These are phyloP conservation scores for Pseudopyrenochaeta lycopersici DNA, from an alignment of 2,329 filamentous ascomycete species.

Conservation along the genomic window DNA sequence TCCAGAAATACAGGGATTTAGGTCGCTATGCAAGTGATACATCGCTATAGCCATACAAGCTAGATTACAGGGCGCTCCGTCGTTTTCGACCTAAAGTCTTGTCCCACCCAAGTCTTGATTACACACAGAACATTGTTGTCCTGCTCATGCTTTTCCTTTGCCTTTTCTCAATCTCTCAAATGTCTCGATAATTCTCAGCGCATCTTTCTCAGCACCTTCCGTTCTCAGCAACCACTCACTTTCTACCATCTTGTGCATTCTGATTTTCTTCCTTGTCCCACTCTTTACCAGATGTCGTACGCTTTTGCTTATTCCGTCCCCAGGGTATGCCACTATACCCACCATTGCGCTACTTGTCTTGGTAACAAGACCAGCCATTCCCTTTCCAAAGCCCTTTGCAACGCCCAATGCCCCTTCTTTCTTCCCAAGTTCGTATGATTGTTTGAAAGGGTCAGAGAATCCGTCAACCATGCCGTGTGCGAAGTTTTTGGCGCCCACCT, in stretches of 20 bases:
- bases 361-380: constrained; percentile 17
- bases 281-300: constrained; percentile 14
- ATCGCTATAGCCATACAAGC: too few relatives aligned
- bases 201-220: constrained; percentile 4
- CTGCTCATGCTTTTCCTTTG: not conserved
- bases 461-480: constrained; percentile 43
- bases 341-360: constrained; percentile 11
- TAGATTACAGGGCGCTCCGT: too few relatives aligned
- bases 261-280: constrained; percentile 13
- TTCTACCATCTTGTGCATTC: constrained; percentile 8
- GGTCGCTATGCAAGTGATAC: too few relatives aligned
- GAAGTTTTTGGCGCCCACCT: constrained; percentile 46
- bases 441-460: constrained; percentile 38
- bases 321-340: constrained; percentile 23
- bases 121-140: too few relatives aligned
- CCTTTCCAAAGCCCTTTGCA: constrained; percentile 46
- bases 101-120: too few relatives aligned
- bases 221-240: constrained; percentile 7
- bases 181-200: not conserved
- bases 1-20: too few relatives aligned
- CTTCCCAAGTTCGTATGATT: constrained; percentile 42
- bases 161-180: constrained; percentile 9
- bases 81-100: too few relatives aligned
- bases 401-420: constrained; percentile 44
- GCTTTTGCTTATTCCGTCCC: constrained; percentile 22